Conservation (phyloP, 208 protist species). For the Crithidia sp. region DNA sequence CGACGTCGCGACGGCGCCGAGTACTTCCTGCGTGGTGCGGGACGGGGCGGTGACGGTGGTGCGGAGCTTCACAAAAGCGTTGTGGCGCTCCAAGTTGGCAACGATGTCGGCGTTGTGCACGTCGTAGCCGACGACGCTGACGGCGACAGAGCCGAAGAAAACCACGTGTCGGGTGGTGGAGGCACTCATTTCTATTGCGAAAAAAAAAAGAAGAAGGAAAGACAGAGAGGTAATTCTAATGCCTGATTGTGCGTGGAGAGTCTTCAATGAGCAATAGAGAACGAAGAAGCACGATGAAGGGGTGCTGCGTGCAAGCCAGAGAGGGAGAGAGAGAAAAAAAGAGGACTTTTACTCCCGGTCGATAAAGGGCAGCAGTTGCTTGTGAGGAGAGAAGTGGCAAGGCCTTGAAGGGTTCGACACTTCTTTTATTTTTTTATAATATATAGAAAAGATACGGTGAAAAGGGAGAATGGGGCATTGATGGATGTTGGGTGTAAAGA, state of each 20-base stretch:
- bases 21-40: constrained; percentile 40
- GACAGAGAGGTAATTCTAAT: not conserved
- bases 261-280: not conserved
- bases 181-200: not conserved
- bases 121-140: constrained; percentile 53
- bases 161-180: constrained; percentile 35
- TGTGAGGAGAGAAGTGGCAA: too few species aligned
- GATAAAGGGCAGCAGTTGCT: too few species aligned
- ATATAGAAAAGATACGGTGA: too few species aligned
- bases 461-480: too few species aligned
- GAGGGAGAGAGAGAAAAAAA: not conserved
- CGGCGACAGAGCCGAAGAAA: constrained; percentile 69
- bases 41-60: constrained; percentile 34
- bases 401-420: too few species aligned
- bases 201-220: not conserved
- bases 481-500: too few species aligned
- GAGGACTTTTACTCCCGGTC: too few species aligned
- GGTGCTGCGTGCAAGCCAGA: not conserved
- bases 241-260: constrained; percentile 7
- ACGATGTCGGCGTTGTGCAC: constrained; percentile 48
- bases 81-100: constrained; percentile 36
- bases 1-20: constrained; percentile 52
- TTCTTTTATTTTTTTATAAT: too few species aligned
- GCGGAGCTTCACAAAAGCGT: constrained; percentile 43
- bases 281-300: constrained; percentile 2